Evolutionary conservation across 2,329 filamentous ascomycete species (phyloP), one percentile per base, ranked within the genome.

Genomic region (Hymenoscyphus salicellus): DNA sequence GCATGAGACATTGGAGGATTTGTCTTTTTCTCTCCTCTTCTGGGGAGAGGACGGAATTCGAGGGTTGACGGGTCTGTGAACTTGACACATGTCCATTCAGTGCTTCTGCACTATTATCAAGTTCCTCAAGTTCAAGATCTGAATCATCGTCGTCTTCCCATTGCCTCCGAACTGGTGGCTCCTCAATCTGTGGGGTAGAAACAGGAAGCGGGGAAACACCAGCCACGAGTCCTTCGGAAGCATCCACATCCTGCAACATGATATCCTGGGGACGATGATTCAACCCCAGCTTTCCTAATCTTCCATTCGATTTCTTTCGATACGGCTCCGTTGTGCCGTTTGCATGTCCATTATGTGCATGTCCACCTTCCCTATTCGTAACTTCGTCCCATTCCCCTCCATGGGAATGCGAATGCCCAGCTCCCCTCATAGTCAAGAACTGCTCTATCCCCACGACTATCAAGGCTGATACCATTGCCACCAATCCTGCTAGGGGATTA

Each of bases 391-490:
- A 76, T 59, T 59, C 36, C 10, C 65, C 71, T 28, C 70, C 76
- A 68, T 88, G 86, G 1, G 83, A 82, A 72, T 88, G 84, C 1
- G 84, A 84, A 72, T 87, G 86, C 1, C 84, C 81, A 1, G 86
- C 87, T 55, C 86, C 86, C 63, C 86, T 79, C 1, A 89, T 90
- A 0, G 92, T 93, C 70, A 98, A 88, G 75, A 93, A 92, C 79
- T 95, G 96, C 77, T 98, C 94, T 61, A 97, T 84, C 1, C 87
- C 85, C 6, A 96, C 91, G 2, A 97, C 93, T 3, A 90, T 80
- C 65, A 96, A 82, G n/a, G 92, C 90, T 11, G 90, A 88, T 10
- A 88, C 77, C 90, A 96, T 94, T 63, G 91, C 90, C 57, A 96
- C 85, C 58, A 95, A 82, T 1, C 93, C 92, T 0, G 92, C 87